Conservation (phyloP, 2,329 filamentous ascomycete species). For the Colletotrichum sp. region DNA sequence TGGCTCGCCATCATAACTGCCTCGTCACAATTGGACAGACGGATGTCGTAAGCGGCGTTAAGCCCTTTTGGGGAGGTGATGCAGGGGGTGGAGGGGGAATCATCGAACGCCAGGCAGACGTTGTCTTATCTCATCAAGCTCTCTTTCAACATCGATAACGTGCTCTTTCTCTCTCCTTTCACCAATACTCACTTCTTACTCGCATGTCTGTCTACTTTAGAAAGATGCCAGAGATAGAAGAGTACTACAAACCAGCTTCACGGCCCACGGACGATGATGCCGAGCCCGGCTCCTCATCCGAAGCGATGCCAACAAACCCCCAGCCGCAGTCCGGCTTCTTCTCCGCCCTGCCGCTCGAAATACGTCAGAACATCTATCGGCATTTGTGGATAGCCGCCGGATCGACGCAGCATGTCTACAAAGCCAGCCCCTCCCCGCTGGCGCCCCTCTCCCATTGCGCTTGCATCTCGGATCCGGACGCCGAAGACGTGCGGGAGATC, state of each 20-base stretch:
- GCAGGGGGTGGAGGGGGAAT: not conserved
- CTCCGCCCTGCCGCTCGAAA: conserved; percentile 5
- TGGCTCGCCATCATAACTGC: not conserved
- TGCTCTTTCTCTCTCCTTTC: not conserved
- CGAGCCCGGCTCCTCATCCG: not conserved
- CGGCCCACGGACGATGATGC: not conserved
- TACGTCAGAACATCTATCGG: conserved; percentile 10
- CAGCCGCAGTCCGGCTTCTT: conserved; percentile 11
- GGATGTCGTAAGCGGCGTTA: conserved; percentile 7
- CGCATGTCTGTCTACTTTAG: not conserved
- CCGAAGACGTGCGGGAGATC: conserved; percentile 7
- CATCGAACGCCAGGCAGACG: not conserved
- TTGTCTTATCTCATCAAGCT: not conserved
- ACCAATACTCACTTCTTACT: no score
- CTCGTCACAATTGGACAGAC: not conserved
- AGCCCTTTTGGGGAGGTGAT: not conserved
- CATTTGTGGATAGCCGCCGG: conserved; percentile 8
- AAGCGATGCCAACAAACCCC: not conserved
- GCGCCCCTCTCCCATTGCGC: conserved; percentile 9
- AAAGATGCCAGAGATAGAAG: not conserved
- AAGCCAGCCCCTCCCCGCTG: not conserved
- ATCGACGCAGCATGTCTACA: conserved; percentile 11
- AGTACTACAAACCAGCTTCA: not conserved
- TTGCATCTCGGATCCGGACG: conserved; percentile 6
- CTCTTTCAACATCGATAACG: not conserved